These are phyloP conservation scores for Phytophthora europaea DNA, from an alignment of 352 stramenopile species.

Conservation along the genomic window DNA sequence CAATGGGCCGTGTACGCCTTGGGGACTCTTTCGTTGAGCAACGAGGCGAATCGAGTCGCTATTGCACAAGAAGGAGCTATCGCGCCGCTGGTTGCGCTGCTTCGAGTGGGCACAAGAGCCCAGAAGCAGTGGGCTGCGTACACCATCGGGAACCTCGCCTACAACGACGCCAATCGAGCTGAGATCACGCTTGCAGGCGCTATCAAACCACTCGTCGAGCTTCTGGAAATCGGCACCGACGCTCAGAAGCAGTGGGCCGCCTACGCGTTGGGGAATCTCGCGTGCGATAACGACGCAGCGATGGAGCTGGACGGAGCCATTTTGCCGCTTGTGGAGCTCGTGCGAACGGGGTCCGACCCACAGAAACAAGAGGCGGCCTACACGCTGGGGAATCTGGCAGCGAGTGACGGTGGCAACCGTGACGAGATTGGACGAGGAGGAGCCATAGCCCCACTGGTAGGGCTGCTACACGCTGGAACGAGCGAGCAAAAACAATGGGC, in stretches of 20 bases:
- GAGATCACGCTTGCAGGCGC: conserved; percentile 23
- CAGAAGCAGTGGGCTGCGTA: conserved; percentile 35
- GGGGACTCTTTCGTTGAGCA: conserved; percentile 7
- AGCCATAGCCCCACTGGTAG: conserved; percentile 24
- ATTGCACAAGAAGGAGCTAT: conserved; percentile 15
- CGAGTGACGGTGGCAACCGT: conserved; percentile 9
- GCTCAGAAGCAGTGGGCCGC: conserved; percentile 30
- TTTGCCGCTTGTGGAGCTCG: conserved; percentile 26
- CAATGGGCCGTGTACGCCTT: conserved; percentile 8
- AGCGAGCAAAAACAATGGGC: conserved; percentile 17
- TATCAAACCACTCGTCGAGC: conserved; percentile 15
- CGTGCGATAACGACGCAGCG: conserved; percentile 20
- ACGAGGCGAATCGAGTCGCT: conserved; percentile 7
- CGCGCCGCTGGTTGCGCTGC: not conserved
- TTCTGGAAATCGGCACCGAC: conserved; percentile 19
- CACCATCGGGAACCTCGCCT: conserved; percentile 27
- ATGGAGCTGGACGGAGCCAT: conserved; percentile 26
- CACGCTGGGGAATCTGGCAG: conserved; percentile 23
- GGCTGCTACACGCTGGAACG: conserved; percentile 3
- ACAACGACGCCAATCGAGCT: conserved; percentile 29
- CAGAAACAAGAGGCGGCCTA: conserved; percentile 36
- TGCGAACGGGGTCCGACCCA: conserved; percentile 15
- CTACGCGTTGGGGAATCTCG: conserved; percentile 30
- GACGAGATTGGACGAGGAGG: conserved; percentile 29
- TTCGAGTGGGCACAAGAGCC: conserved; percentile 10